These are phyloP conservation scores for Fusarium coffeatum DNA, from an alignment of 2,329 filamentous ascomycete species.

Conservation along the genomic window DNA sequence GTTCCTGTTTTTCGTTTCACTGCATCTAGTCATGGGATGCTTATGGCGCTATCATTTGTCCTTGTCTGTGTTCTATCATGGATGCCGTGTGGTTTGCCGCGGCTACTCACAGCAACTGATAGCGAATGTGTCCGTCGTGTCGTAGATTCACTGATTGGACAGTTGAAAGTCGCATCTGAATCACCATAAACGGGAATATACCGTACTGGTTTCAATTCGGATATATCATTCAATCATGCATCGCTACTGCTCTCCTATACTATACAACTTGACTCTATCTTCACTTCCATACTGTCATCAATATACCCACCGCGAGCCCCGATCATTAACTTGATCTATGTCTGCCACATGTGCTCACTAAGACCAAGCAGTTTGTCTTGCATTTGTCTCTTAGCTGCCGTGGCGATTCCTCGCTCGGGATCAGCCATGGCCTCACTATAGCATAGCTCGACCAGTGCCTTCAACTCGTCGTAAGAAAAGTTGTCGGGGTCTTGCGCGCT, in stretches of 20 bases:
- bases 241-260: constrained; percentile 5
- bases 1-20: constrained; percentile 11
- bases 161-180: not conserved
- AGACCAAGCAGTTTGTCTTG: constrained; percentile 76
- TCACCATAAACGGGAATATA: not conserved
- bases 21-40: not conserved
- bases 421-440: constrained; percentile 75
- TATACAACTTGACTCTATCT: constrained; percentile 7
- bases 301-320: constrained; percentile 15
- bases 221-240: constrained; percentile 12
- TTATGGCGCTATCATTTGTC: not conserved
- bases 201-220: not conserved
- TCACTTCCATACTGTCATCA: not conserved
- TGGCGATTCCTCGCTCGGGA: constrained; percentile 73
- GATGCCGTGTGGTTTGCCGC: constrained; percentile 8
- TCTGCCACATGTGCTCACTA: constrained; percentile 79
- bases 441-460: constrained; percentile 72
- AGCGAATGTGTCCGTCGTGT: not conserved
- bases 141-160: not conserved
- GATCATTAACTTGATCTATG: constrained; percentile 21
- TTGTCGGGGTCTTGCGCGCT: constrained; percentile 53
- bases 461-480: constrained; percentile 75
- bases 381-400: constrained; percentile 75
- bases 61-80: constrained; percentile 1
- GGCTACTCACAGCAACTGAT: constrained; percentile 6